Evolutionary conservation across 1,284 basidiomycete species (phyloP), one percentile per base, ranked within the genome.

Genomic region (Meira nashicola): DNA sequence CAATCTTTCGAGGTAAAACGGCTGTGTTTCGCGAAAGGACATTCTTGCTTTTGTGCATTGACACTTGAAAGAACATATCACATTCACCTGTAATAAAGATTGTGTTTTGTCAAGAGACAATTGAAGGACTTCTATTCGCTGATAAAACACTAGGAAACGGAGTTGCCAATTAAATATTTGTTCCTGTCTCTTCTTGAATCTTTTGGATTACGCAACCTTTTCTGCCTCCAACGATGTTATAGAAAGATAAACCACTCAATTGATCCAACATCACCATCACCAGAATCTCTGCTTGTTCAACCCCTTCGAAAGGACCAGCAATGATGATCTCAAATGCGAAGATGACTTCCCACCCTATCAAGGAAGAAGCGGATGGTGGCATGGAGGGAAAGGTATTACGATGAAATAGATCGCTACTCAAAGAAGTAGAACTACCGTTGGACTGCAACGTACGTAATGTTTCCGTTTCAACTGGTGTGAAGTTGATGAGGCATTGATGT

Each of bases 21-120:
- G 91, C 89, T 3, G 91, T 92, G 76, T 97, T 92, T 64, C 92
- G 84, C 17, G 92, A 93, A 61, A 96, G 88, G 66, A 95, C 86
- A 54, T 86, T 85, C 78, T 95, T 94, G 78, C 87, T 88, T 92
- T 94, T n/a, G 47, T 39, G 67, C 9, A 66, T 19, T 15, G 52
- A 52, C 38, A 60, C 55, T 41, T 58, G 56, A 77, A 87, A 87
- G 9, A 98, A 82, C 92, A 96, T 96, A 77, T 97, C 94, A 67
- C 89, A 96, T 80, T 97, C 93, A 56, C 94, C 94, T 0, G 94
- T 95, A 71, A 98, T 94, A 88, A 91, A 95, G 60, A 97, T 88
- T 41, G 87, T 82, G 79, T 91, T 92, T 75, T 80, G 86, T 83
- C 79, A 82, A 67, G 74, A 81, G 12, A 52, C 58, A 15, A 46